phyloP scores from a whole-genome alignment of 2,329 filamentous ascomycete genomes.

The Metarhizium rileyi region DNA sequence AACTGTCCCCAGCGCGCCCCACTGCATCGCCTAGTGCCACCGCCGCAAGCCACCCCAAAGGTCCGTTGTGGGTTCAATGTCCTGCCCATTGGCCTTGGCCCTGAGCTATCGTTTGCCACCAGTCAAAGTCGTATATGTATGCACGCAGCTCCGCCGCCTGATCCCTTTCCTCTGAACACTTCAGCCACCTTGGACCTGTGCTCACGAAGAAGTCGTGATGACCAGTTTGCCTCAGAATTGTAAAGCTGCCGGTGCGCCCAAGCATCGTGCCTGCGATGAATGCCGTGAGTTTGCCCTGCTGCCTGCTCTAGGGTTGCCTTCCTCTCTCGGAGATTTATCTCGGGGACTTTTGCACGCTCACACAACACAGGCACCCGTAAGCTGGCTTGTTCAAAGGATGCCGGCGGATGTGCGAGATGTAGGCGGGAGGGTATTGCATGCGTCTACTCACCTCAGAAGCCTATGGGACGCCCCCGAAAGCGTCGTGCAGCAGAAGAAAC shows the following conservation, averaged over 20 bases:
- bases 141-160: background rate
- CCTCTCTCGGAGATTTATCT: conserved; percentile 5
- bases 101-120: background rate
- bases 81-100: background rate
- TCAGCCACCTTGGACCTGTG: background rate
- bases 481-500: conserved; percentile 29
- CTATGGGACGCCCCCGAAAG: conserved; percentile 56
- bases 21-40: background rate
- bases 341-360: conserved; percentile 19
- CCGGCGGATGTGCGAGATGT: conserved; percentile 49
- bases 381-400: conserved; percentile 55
- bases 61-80: background rate
- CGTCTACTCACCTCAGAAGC: conserved; percentile 55
- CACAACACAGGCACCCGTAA: conserved; percentile 46
- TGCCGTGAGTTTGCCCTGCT: conserved; percentile 40
- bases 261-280: conserved; percentile 56
- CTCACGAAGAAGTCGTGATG: background rate
- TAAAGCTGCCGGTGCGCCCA: conserved; percentile 23
- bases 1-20: background rate
- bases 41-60: background rate
- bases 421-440: conserved; percentile 45
- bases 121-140: background rate
- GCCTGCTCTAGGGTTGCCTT: background rate
- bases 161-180: background rate
- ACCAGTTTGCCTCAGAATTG: conserved; percentile 1